Percentiles rank a stretch among this genome's conserved stretches.
Evolutionary conservation across 306 rosid genomes (phyloP).

Genomic region (Trifolium pratense): DNA sequence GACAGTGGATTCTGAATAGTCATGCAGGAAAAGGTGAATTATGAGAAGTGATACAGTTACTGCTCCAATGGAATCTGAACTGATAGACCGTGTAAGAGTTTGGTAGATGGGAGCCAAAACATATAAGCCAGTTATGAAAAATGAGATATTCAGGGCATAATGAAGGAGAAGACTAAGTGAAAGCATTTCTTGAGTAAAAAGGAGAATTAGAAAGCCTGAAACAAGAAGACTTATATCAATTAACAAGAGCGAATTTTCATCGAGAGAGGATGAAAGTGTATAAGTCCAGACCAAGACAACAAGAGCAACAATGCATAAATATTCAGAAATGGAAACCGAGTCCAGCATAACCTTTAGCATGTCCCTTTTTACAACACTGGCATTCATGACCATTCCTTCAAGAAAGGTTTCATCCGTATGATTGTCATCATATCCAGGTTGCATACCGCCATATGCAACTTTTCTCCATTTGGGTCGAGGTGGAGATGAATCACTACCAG

Average conservation of each 20-base stretch:
- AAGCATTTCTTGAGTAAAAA: conserved; percentile 72
- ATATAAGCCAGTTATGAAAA: conserved; percentile 73
- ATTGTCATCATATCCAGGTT: conserved; percentile 86
- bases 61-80: conserved; percentile 91
- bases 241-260: conserved; percentile 70
- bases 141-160: conserved; percentile 72
- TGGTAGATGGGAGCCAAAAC: conserved; percentile 89
- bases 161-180: conserved; percentile 69
- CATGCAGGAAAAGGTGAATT: conserved; percentile 88
- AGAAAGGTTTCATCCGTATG: conserved; percentile 85
- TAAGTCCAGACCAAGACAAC: conserved; percentile 83
- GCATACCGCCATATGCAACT: conserved; percentile 98
- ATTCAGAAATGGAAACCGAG: conserved; percentile 84
- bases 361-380: conserved; percentile 80
- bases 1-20: conserved; percentile 85
- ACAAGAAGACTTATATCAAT: conserved; percentile 59
- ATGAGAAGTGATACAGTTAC: conserved; percentile 69
- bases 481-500: conserved; percentile 44
- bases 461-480: conserved; percentile 73
- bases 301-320: conserved; percentile 82
- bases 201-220: conserved; percentile 61
- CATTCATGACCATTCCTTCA: conserved; percentile 93
- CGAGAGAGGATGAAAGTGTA: conserved; percentile 75
- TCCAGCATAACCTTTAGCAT: conserved; percentile 86
- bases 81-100: conserved; percentile 89